Base-by-base conservation (phyloP, 306 rosid species). In the Comarum palustre region DNA sequence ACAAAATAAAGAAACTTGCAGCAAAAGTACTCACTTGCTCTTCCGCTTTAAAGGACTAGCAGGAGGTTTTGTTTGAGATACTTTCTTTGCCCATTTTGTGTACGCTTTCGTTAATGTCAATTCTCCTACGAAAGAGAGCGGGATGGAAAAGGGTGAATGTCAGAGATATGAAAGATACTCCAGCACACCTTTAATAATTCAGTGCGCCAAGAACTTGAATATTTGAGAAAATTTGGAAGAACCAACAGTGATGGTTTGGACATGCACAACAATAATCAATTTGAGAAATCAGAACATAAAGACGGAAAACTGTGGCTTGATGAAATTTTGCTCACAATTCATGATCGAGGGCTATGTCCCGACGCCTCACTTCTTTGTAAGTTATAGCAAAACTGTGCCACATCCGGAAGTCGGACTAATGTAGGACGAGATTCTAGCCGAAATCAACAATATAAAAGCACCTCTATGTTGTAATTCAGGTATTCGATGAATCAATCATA, bases 61-160 rank as follows among this genome's bases (percentile, higher is more conserved):
- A 5, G 98, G 93, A 27, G 96, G 98, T 72, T 93, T 87, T 50
- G 74, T 80, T 81, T 90, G 88, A 17, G 87, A 86, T 73, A 93
- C 77, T 83, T 84, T 80, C 84, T 85, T 87, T 8, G 82, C 85
- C 98, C 98, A 93, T 82, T 87, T 93, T 45, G 73, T 43, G 75
- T 85, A 93, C 58, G 86, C 86, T 81, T 90, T 93, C 22, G 84
- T 87, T 46, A 88, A 87, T 84, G 88, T 87, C 64, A 87, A 80
- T 71, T 90, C 96, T 62, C 91, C 96, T 93, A 55, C 62, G 73
- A 46, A 10, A 65, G 42, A n/a, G 58, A n/a, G 38, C 43, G 8
- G 42, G 74, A 68, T 9, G 59, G 31, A 46, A 66, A 54, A 27
- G 15, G 59, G 68, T 6, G 12, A 48, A 9, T 22, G 50, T 58